phyloP scores from a whole-genome alignment of 805 yeast species.

The Kazachstania psychrophila region DNA sequence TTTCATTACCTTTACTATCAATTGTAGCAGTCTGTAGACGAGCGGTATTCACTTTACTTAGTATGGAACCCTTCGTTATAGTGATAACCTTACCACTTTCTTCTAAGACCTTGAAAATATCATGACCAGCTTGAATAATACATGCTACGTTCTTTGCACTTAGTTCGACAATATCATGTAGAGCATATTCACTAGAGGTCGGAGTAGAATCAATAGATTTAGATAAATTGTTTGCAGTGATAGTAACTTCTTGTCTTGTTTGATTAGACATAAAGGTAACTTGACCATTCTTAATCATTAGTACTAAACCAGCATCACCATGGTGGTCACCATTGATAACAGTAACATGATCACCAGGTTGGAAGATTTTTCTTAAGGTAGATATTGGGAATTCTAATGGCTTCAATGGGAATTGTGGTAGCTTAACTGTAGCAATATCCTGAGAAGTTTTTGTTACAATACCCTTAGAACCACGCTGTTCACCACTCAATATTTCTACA shows the following conservation, averaged over 20 bases:
- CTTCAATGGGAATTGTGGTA: slow-evolving; percentile 40
- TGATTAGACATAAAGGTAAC: slow-evolving; percentile 87
- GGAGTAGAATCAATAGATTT: slow-evolving; percentile 86
- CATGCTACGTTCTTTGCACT: slow-evolving; percentile 84
- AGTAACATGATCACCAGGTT: slow-evolving; percentile 90
- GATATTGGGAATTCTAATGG: slow-evolving; percentile 73
- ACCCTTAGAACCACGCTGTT: slow-evolving; percentile 85
- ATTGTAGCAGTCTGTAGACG: slow-evolving; percentile 80
- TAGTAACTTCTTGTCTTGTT: slow-evolving; percentile 79
- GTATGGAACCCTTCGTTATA: slow-evolving; percentile 73
- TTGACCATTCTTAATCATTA: slow-evolving; percentile 69
- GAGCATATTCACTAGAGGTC: slow-evolving; percentile 65
- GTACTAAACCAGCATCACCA: slow-evolving; percentile 93
- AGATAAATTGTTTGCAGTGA: slow-evolving; percentile 82
- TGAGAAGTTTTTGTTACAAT: slow-evolving; percentile 57
- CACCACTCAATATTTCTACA: slow-evolving; percentile 87
- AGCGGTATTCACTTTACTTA: slow-evolving; percentile 59
- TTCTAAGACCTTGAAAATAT: slow-evolving; percentile 66
- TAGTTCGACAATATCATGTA: slow-evolving; percentile 83
- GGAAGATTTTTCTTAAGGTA: slow-evolving; percentile 75
- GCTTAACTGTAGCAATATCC: slow-evolving; percentile 46
- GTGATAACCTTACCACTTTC: slow-evolving; percentile 70
- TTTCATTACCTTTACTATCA: slow-evolving; percentile 75
- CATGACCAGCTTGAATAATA: slow-evolving; percentile 82
- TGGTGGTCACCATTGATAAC: slow-evolving; percentile 84